Conservation (phyloP, 805 yeast species). For the Ogataea minuta region DNA sequence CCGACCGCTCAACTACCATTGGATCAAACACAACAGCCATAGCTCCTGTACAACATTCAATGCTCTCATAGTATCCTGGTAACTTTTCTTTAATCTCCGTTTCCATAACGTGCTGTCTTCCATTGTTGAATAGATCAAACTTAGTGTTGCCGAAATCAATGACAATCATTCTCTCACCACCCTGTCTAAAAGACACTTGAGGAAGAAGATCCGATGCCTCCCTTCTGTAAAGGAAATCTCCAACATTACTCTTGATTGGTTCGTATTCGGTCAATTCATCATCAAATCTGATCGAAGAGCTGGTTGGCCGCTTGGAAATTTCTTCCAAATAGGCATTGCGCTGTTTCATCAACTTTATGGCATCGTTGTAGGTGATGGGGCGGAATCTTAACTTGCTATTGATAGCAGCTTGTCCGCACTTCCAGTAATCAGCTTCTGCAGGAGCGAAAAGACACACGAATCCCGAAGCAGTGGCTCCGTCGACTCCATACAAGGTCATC, state of each 20-base stretch:
- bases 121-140: conserved; percentile 68
- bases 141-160: conserved; percentile 92
- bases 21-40: conserved; percentile 85
- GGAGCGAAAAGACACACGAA: conserved; percentile 96
- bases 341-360: conserved; percentile 56
- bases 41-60: conserved; percentile 96
- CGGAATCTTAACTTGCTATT: conserved; percentile 82
- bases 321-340: conserved; percentile 56
- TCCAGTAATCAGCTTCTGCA: conserved; percentile 95
- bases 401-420: conserved; percentile 95
- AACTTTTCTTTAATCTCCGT: conserved; percentile 61
- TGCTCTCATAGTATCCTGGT: conserved; percentile 80
- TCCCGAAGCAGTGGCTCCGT: conserved; percentile 97
- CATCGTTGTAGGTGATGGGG: conserved; percentile 69
- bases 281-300: conserved; percentile 48
- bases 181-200: conserved; percentile 82
- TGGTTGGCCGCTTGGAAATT: conserved; percentile 30
- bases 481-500: conserved; percentile 94
- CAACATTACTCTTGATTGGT: conserved; percentile 26
- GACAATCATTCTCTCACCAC: conserved; percentile 91
- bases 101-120: conserved; percentile 71
- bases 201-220: conserved; percentile 48
- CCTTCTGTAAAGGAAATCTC: conserved; percentile 10
- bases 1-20: conserved; percentile 53
- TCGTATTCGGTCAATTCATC: conserved; percentile 61